phyloP scores from a whole-genome alignment of 2,329 filamentous ascomycete genomes.

The Tolypocladium cylindrosporum region DNA sequence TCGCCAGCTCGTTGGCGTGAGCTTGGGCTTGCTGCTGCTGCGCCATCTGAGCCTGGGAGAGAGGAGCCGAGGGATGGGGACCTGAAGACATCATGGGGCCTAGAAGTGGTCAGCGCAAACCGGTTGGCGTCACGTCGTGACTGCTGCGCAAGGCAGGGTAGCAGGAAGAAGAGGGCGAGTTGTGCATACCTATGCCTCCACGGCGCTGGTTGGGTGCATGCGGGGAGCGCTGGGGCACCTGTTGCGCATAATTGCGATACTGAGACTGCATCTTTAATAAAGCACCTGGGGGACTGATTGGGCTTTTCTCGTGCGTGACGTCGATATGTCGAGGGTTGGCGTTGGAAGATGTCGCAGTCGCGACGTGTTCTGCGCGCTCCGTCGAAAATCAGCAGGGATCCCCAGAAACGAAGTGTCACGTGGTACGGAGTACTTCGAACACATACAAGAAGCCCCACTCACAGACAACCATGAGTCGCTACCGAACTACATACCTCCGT shows the following conservation, averaged over 20 bases:
- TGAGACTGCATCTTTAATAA: conserved; percentile 38
- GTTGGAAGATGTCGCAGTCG: background rate
- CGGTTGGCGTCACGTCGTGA: background rate
- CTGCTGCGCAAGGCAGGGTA: background rate
- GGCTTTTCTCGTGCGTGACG: background rate
- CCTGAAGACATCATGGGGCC: conserved; percentile 47
- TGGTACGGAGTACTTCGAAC: background rate
- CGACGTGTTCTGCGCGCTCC: background rate
- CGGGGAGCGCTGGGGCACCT: conserved; percentile 37
- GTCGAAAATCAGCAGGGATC: background rate
- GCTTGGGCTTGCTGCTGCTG: conserved; percentile 41
- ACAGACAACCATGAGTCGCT: background rate
- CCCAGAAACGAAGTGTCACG: background rate
- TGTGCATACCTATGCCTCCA: conserved; percentile 40
- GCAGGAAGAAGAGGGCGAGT: background rate
- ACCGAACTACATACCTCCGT: too few relatives aligned
- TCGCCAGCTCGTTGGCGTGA: conserved; percentile 55
- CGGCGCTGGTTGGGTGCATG: conserved; percentile 38
- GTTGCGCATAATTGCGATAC: conserved; percentile 41
- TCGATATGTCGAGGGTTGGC: background rate
- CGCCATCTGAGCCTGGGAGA: conserved; percentile 43
- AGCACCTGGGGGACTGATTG: background rate
- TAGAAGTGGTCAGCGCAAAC: conserved; percentile 14
- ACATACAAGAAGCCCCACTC: background rate
- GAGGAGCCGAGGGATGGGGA: conserved; percentile 38